These are phyloP conservation scores for Lentinus polychrous DNA, from an alignment of 1,284 basidiomycete genomes.

Conservation along the genomic window DNA sequence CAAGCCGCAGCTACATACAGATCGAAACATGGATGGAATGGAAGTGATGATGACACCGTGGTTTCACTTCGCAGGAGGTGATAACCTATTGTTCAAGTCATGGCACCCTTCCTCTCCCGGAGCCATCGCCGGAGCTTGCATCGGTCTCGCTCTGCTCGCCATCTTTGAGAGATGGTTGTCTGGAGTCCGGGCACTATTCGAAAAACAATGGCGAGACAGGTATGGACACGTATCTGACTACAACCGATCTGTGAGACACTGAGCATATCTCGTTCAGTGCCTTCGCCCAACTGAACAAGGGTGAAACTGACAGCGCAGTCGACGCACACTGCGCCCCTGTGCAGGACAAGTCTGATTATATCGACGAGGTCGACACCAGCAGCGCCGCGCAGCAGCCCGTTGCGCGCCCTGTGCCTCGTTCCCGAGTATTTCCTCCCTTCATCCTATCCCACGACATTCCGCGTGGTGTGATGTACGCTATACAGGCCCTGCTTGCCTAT, in stretches of 20 bases:
- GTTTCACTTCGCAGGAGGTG: constrained; percentile 58
- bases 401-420: constrained; percentile 3
- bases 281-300: neutral
- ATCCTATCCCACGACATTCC: constrained; percentile 51
- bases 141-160: constrained; percentile 60
- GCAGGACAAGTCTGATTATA: constrained; percentile 11
- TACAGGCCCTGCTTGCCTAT: constrained; percentile 53
- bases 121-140: constrained; percentile 66
- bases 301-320: neutral
- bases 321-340: neutral
- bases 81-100: constrained; percentile 59
- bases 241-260: neutral
- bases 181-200: constrained; percentile 44
- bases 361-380: constrained; percentile 12
- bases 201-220: constrained; percentile 54
- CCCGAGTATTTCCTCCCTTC: constrained; percentile 44
- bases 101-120: constrained; percentile 64
- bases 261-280: neutral
- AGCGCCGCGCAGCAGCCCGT: constrained; percentile 5
- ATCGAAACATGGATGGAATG: neutral
- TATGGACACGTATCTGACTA: constrained; percentile 27
- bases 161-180: constrained; percentile 64
- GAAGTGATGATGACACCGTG: constrained; percentile 48
- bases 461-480: constrained; percentile 50
- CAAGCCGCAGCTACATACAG: neutral